Evolutionary conservation across 441 rosid species (phyloP), one percentile per base, ranked within the genome.

Genomic region (Rhodomyrtus psidioides): DNA sequence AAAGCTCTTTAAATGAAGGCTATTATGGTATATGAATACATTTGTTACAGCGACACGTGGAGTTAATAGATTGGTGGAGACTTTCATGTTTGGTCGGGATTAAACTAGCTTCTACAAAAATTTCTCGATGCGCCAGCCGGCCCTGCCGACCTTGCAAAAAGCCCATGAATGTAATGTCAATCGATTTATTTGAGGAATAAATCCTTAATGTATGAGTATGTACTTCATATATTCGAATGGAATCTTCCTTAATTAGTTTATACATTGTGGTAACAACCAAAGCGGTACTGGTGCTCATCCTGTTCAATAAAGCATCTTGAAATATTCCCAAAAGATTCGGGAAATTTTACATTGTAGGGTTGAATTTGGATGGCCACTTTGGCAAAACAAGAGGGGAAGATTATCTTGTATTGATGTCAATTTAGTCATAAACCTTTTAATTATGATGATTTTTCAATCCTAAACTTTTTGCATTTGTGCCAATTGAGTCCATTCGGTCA

Each of bases 41-140:
- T 39, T 2, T 4, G 17, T 2, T 34, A 6, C 21, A 21, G 79
- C 2, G 44, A 34, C 12, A 6, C 9, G 19, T 70, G 49, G 79
- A 70, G 49, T 0, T 17, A 21, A 70, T 5, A 0, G 79, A 70
- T 70, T 10, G 79, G 79, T 70, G 0, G n/a, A 34, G 34, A 62
- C 34, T 6, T 10, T 9, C 12, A 1, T 1, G 2, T 34, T 0
- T 10, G 6, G n/a, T 70, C 0, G 0, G n/a, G 49, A 70, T 34
- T 34, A 21, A 70, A 70, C 7, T 39, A 21, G n/a, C 4, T 70
- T 39, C 9, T 1, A 34, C 5, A 34, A 39, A 39, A 65, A 9
- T 65, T 65, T 65, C 0, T 6, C 46, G 19, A 34, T 65, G 26
- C 12, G 14, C 26, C 7, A 0, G 26, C 4, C 8, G 23, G 34